Conservation (phyloP, 495 filamentous ascomycete genomes). For the Neurospora terricola region DNA sequence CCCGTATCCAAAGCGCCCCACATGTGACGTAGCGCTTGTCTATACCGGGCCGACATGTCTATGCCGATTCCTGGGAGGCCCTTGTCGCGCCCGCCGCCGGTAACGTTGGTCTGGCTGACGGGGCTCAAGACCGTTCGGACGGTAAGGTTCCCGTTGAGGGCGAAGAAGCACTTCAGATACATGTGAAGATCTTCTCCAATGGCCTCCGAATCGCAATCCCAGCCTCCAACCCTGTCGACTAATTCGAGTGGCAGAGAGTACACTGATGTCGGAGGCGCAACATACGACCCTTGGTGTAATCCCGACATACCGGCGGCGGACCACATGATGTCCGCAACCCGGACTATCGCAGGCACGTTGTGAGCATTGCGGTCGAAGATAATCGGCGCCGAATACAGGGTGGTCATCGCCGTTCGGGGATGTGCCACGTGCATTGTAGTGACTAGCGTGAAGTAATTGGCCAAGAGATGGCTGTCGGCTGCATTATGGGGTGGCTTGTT, state of each 20-base stretch:
- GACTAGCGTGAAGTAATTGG: constrained; percentile 53
- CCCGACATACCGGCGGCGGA: constrained; percentile 55
- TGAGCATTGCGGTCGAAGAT: constrained; percentile 64
- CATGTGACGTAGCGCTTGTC: constrained; percentile 60
- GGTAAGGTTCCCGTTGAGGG: constrained; percentile 51
- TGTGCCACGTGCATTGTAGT: constrained; percentile 47
- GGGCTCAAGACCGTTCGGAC: constrained; percentile 45
- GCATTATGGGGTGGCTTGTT: constrained; percentile 18
- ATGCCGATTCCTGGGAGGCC: constrained; percentile 38
- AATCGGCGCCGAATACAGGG: constrained; percentile 58
- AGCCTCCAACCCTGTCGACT: constrained; percentile 53
- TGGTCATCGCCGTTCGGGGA: constrained; percentile 44
- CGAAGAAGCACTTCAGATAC: constrained; percentile 67
- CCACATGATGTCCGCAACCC: constrained; percentile 60
- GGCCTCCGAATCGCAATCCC: constrained; percentile 55
- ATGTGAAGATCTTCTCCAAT: constrained; percentile 68
- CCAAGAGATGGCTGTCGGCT: constrained; percentile 61
- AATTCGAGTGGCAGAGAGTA: constrained; percentile 56
- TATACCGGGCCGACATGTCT: constrained; percentile 50
- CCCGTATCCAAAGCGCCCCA: constrained; percentile 61
- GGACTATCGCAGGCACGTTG: constrained; percentile 52
- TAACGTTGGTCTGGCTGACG: constrained; percentile 59
- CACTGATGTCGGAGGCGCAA: constrained; percentile 59
- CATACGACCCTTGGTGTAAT: constrained; percentile 46
- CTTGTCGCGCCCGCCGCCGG: constrained; percentile 38